Conservation (phyloP, 2,329 filamentous ascomycete genomes). For the Cladosporium sp. region DNA sequence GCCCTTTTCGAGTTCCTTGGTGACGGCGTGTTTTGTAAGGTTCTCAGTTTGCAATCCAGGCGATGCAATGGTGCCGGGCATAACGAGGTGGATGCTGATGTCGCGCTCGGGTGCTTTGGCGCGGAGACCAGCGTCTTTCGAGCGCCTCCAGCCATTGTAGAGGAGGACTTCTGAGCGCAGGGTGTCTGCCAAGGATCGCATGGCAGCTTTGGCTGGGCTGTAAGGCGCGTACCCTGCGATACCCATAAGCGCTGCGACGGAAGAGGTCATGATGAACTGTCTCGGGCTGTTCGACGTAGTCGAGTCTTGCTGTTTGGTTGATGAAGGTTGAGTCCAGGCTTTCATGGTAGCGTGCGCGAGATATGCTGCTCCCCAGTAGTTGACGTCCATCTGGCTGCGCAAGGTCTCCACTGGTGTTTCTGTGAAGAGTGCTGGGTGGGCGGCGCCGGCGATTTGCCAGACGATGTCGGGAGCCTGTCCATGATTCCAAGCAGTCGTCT, state of each 20-base stretch:
- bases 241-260: slow-evolving; percentile 71
- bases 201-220: slow-evolving; percentile 78
- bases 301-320: slow-evolving; percentile 23
- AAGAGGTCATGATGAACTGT: slow-evolving; percentile 87
- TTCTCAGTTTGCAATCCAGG: slow-evolving; percentile 78
- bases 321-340: slow-evolving; percentile 63
- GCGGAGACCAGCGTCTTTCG: slow-evolving; percentile 19
- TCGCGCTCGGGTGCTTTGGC: slow-evolving; percentile 55
- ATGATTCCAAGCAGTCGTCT: slow-evolving; percentile 78
- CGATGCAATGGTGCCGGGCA: slow-evolving; percentile 78
- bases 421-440: slow-evolving; percentile 73
- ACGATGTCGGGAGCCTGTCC: slow-evolving; percentile 75
- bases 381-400: slow-evolving; percentile 82
- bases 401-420: slow-evolving; percentile 69
- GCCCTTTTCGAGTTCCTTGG: slow-evolving; percentile 74
- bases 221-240: slow-evolving; percentile 83
- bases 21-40: slow-evolving; percentile 75
- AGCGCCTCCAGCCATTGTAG: slow-evolving; percentile 67
- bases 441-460: slow-evolving; percentile 83
- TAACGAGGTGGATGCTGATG: slow-evolving; percentile 78
- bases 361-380: slow-evolving; percentile 85
- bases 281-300: slow-evolving; percentile 44
- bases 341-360: slow-evolving; percentile 78
- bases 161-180: slow-evolving; percentile 80
- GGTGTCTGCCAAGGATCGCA: slow-evolving; percentile 79